Percentiles rank a stretch among this genome's conserved stretches.
phyloP scores from a whole-genome alignment of 768 basidiomycete genomes.

The Austroboletus eburneus region DNA sequence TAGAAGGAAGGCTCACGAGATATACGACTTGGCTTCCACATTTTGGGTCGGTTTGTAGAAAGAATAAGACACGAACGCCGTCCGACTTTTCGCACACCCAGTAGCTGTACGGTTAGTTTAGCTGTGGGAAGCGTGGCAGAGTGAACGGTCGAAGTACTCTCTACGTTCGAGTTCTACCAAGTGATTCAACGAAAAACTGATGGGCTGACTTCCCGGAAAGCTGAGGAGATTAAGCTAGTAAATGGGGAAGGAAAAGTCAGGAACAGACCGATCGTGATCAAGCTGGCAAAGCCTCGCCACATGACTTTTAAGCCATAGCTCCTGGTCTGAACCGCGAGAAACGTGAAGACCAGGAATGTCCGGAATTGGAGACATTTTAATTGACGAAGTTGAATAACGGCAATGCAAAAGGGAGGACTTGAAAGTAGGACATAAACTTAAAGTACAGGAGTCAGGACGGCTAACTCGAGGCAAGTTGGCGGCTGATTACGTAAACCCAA shows the following conservation, averaged over 20 bases:
- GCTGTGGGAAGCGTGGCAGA: constrained; percentile 1
- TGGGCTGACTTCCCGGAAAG: constrained; percentile 95
- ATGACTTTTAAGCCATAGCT: constrained; percentile 56
- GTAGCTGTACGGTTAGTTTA: constrained; percentile 52
- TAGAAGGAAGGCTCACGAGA: constrained; percentile 52
- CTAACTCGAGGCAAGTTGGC: neutral
- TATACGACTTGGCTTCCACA: constrained; percentile 59
- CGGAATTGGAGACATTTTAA: constrained; percentile 52
- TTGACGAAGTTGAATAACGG: neutral
- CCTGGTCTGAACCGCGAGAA: constrained; percentile 53
- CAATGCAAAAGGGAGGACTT: neutral
- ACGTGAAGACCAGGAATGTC: constrained; percentile 67
- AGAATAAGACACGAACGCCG: constrained; percentile 84
- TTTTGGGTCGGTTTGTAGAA: constrained; percentile 59
- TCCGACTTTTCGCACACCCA: constrained; percentile 99
- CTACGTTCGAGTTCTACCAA: constrained; percentile 72
- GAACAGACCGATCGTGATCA: constrained; percentile 57
- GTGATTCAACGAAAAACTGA: constrained; percentile 76
- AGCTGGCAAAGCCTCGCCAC: constrained; percentile 66
- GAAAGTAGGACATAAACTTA: neutral
- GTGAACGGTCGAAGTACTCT: constrained; percentile 50
- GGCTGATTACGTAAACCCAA: constrained; percentile 19
- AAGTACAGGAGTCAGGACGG: neutral
- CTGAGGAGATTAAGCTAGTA: constrained; percentile 35
- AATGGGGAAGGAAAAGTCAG: neutral